A percentile compares a stretch with the other conserved stretches of the same genome.
Evolutionary conservation across 208 protist species (phyloP).

Genomic region (Novymonas esmeraldas): DNA sequence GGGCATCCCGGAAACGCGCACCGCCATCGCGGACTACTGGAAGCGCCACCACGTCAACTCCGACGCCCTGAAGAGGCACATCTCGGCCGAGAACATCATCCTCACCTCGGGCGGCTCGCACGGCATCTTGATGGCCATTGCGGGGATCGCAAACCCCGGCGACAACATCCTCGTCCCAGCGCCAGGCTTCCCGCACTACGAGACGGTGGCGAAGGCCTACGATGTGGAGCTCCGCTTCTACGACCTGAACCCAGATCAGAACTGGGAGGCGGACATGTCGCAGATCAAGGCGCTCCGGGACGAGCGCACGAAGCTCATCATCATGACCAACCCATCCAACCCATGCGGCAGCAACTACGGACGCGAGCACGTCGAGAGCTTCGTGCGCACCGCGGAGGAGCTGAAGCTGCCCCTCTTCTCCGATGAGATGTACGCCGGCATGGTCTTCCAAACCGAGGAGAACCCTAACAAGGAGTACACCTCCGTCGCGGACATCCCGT

Average conservation of each 20-base stretch:
- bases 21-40: conserved; percentile 59
- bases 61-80: conserved; percentile 19
- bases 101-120: conserved; percentile 87
- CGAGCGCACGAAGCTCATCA: conserved; percentile 77
- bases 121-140: conserved; percentile 87
- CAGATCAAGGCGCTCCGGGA: conserved; percentile 76
- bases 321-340: conserved; percentile 96
- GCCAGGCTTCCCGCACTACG: conserved; percentile 94
- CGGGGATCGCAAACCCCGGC: conserved; percentile 70
- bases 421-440: conserved; percentile 96
- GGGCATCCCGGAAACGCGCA: conserved; percentile 49
- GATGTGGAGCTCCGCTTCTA: conserved; percentile 82
- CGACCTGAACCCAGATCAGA: conserved; percentile 69
- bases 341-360: conserved; percentile 93
- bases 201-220: conserved; percentile 76
- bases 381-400: conserved; percentile 80
- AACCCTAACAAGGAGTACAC: conserved; percentile 48
- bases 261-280: conserved; percentile 90
- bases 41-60: conserved; percentile 31
- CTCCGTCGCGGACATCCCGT: conserved; percentile 79
- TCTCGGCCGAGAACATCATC: conserved; percentile 62
- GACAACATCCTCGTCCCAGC: conserved; percentile 92
- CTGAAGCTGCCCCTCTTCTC: conserved; percentile 88
- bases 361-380: conserved; percentile 66
- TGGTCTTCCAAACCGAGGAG: conserved; percentile 82